Evolutionary conservation across 192 early-diverging fungal genomes (phyloP), one percentile per base, ranked within the genome.

Genomic region (Coemansia asiatica): DNA sequence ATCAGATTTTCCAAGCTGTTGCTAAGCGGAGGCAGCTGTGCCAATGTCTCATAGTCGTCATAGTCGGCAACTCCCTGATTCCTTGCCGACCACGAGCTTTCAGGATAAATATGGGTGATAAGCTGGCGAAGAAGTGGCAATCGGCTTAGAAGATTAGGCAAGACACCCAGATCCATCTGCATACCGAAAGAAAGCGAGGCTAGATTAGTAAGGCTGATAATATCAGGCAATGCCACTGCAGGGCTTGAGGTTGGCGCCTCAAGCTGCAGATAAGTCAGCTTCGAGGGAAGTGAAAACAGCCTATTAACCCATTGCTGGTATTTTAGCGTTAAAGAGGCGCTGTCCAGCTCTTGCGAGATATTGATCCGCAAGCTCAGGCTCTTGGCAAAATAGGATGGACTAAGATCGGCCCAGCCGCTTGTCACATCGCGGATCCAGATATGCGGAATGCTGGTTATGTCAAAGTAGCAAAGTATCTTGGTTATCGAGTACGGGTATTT

Each of bases 281-380:
- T 36, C 18, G 76, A 72, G 4, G 60, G 53, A 4, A 72, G 61
- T 0, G 76, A 72, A 44, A 78, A 78, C 29, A 78, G 18, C 36
- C 67, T 62, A 25, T 78, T 78, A 13, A 78, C 28, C 76, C 76
- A 78, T 13, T 48, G 25, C 36, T 69, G 76, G 55, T 69, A 78
- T 15, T 33, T 35, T 27, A 56, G 48, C 38, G 67, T 69, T 5
- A 19, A 53, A 19, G 3, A 63, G 49, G n/a, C 56, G 6, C 27
- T 49, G 36, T 31, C 18, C 60, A 35, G 40, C 21, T 1, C 25
- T 21, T 3, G 18, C 4, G 56, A 12, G n/a, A 78, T 47, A 22
- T 72, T 57, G 5, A 78, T 60, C 9, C 67, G 76, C 16, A 78
- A 23, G 21, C 64, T 66, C 22, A 40, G n/a, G 1, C 68, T 65